Evolutionary conservation across 2,329 filamentous ascomycete species (phyloP).

Genomic region (Botrytis medusae): DNA sequence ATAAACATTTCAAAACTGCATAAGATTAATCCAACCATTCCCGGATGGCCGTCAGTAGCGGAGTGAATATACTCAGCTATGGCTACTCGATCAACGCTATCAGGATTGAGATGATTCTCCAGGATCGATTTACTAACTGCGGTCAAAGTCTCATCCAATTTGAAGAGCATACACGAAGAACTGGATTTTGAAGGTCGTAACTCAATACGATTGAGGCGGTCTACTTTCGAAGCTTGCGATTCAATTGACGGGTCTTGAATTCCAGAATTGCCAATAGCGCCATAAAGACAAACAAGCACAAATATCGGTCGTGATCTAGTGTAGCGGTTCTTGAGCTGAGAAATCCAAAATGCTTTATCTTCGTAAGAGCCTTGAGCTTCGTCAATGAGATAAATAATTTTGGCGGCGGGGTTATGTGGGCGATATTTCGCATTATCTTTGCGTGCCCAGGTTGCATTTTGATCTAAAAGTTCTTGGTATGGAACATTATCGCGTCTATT

Average conservation of each 20-base stretch:
- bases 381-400: not conserved
- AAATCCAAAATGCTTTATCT: not conserved
- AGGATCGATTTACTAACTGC: not conserved
- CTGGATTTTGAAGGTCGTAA: not conserved
- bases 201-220: not conserved
- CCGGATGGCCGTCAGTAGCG: constrained; percentile 3
- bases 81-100: not conserved
- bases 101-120: not conserved
- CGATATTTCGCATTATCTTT: not conserved
- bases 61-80: not conserved
- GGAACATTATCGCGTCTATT: not conserved
- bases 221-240: not conserved
- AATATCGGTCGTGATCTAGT: not conserved
- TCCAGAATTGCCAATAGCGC: not conserved
- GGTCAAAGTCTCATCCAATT: not conserved
- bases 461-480: not conserved
- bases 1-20: not conserved
- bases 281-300: constrained; percentile 3
- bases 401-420: not conserved
- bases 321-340: not conserved
- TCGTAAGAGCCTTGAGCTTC: constrained; percentile 6
- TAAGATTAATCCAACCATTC: not conserved
- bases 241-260: not conserved
- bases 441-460: not conserved
- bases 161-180: not conserved